Percentiles rank a stretch among this genome's conserved stretches.
These are phyloP conservation scores for Plectranthus barbatus DNA, from an alignment of 257 asterid genomes.

Conservation along the genomic window DNA sequence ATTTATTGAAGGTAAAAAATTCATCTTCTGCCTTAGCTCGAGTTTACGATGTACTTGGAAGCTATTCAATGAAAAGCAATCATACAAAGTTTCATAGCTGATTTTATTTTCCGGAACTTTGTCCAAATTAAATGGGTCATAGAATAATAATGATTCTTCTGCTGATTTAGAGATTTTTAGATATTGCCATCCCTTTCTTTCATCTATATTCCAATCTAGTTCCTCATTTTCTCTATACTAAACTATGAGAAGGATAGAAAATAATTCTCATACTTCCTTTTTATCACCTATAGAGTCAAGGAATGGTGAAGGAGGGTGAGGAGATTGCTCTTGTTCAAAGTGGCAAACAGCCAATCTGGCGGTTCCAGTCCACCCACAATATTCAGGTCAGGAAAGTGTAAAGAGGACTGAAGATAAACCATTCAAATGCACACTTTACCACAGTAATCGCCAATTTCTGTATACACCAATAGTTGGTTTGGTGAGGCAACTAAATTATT, in stretches of 20 bases:
- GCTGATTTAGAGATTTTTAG: not conserved
- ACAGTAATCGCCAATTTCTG: not conserved
- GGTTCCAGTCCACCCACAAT: constrained; percentile 81
- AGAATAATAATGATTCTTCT: not conserved
- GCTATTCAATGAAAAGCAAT: not conserved
- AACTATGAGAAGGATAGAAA: not conserved
- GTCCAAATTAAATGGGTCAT: not conserved
- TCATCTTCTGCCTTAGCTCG: not conserved
- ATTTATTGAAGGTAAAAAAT: constrained; percentile 51
- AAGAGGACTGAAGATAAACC: constrained; percentile 13
- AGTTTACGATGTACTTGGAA: not conserved
- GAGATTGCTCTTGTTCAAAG: constrained; percentile 94
- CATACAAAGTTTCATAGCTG: not conserved
- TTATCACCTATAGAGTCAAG: constrained; percentile 44
- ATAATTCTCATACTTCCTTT: not conserved
- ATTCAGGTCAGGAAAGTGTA: constrained; percentile 86
- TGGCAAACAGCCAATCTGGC: constrained; percentile 75
- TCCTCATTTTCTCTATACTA: not conserved
- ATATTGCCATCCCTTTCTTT: not conserved
- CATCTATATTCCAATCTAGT: not conserved
- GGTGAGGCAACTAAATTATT: constrained; percentile 2
- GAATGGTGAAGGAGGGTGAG: constrained; percentile 91
- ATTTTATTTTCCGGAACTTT: not conserved
- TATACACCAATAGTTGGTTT: not conserved
- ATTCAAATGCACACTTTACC: not conserved